Conservation (phyloP, 371 early-diverging fungal genomes). For the Lichtheimia corymbifera region DNA sequence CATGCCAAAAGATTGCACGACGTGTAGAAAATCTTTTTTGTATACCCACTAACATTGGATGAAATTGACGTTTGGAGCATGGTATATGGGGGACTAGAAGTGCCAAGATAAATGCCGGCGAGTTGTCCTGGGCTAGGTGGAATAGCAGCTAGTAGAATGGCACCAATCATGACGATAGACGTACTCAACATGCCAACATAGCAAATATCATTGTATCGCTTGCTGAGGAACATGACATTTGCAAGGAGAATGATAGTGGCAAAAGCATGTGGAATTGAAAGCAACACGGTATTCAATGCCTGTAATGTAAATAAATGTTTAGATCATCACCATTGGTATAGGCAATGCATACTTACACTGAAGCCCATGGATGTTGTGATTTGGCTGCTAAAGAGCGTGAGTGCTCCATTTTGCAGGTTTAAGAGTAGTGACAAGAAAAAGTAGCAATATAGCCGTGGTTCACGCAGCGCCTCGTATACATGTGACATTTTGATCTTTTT, state of each 20-base stretch:
- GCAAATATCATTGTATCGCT: slow-evolving; percentile 2
- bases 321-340: neutral
- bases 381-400: slow-evolving; percentile 33
- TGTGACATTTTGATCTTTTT: slow-evolving; percentile 28
- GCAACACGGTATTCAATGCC: slow-evolving; percentile 12
- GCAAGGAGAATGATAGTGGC: slow-evolving; percentile 17
- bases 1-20: slow-evolving; percentile 8
- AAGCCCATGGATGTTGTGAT: slow-evolving; percentile 36
- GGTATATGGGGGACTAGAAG: slow-evolving; percentile 2
- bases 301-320: neutral
- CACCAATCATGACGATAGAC: slow-evolving; percentile 9
- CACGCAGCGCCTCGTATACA: slow-evolving; percentile 31
- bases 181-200: neutral
- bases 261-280: slow-evolving; percentile 25
- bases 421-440: slow-evolving; percentile 27
- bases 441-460: slow-evolving; percentile 33
- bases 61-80: slow-evolving; percentile 4
- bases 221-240: slow-evolving; percentile 15
- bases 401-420: slow-evolving; percentile 39
- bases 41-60: slow-evolving; percentile 15
- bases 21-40: slow-evolving; percentile 23
- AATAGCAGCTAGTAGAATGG: slow-evolving; percentile 2
- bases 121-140: slow-evolving; percentile 7
- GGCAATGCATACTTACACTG: slow-evolving; percentile 15
- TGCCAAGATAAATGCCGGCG: neutral